phyloP scores from a whole-genome alignment of 2,329 filamentous ascomycete genomes.

The Diaporthe sp. region DNA sequence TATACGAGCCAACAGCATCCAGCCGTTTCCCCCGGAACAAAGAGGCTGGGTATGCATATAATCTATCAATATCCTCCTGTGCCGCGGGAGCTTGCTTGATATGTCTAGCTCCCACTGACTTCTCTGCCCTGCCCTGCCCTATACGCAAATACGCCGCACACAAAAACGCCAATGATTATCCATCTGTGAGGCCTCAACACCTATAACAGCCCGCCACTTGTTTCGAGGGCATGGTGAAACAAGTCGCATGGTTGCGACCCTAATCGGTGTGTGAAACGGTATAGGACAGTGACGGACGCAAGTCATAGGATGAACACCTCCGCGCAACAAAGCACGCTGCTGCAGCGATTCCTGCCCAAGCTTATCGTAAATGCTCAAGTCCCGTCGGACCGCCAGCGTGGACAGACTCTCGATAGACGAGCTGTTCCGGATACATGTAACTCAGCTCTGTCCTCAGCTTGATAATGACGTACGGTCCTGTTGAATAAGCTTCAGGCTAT shows the following conservation, averaged over 20 bases:
- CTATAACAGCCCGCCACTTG: constrained; percentile 22
- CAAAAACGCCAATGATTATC: neutral
- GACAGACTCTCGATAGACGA: neutral
- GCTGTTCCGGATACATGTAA: constrained; percentile 6
- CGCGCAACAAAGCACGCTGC: neutral
- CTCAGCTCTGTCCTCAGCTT: neutral
- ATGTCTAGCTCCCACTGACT: constrained; percentile 29
- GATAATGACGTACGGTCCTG: constrained; percentile 10
- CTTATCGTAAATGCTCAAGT: neutral
- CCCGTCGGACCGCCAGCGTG: neutral
- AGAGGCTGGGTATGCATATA: constrained; percentile 15
- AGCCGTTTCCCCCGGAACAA: neutral
- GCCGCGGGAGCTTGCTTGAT: constrained; percentile 34
- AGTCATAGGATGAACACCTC: constrained; percentile 17
- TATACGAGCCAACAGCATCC: constrained; percentile 18
- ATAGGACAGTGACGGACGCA: neutral
- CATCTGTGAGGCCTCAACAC: constrained; percentile 30
- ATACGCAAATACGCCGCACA: neutral
- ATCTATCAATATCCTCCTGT: neutral
- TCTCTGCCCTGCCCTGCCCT: neutral
- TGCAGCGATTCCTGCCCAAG: neutral
- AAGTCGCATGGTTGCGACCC: constrained; percentile 4
- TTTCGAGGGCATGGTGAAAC: constrained; percentile 26
- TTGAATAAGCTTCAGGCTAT: constrained; percentile 19
- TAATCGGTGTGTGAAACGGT: constrained; percentile 11